Conservation (phyloP, 768 basidiomycete genomes). For the Albatrellus ellisii region DNA sequence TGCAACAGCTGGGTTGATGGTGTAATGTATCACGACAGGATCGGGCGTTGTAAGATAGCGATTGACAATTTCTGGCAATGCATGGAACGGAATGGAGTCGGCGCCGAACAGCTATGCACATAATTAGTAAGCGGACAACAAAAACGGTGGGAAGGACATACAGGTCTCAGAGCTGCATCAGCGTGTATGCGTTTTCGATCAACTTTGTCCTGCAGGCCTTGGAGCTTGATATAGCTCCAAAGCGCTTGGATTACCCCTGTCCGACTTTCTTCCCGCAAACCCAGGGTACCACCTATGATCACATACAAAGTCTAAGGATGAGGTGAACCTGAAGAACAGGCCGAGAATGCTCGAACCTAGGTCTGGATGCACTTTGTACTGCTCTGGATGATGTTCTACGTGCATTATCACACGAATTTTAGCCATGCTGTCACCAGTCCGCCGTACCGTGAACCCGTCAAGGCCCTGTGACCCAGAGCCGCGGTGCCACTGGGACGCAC, state of each 20-base stretch:
- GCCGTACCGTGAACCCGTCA: slow-evolving; percentile 79
- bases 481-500: slow-evolving; percentile 44
- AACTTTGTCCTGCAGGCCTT: slow-evolving; percentile 72
- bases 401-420: slow-evolving; percentile 77
- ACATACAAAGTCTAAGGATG: slow-evolving; percentile 1
- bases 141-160: slow-evolving; percentile 19
- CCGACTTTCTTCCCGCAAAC: slow-evolving; percentile 76
- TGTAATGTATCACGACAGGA: slow-evolving; percentile 72
- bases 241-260: slow-evolving; percentile 68
- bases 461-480: slow-evolving; percentile 43
- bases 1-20: slow-evolving; percentile 43
- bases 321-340: no score
- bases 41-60: slow-evolving; percentile 66
- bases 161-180: slow-evolving; percentile 55
- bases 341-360: no score
- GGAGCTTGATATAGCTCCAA: slow-evolving; percentile 87
- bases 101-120: slow-evolving; percentile 48
- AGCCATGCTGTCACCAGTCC: slow-evolving; percentile 69
- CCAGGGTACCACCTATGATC: slow-evolving; percentile 44
- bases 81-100: slow-evolving; percentile 62
- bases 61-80: slow-evolving; percentile 77
- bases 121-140: slow-evolving; percentile 1
- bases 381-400: slow-evolving; percentile 77
- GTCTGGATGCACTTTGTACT: slow-evolving; percentile 68
- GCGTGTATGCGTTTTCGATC: slow-evolving; percentile 59